These are phyloP conservation scores for Fusarium fracticaudum DNA, from an alignment of 2,329 filamentous ascomycete species.

Conservation along the genomic window DNA sequence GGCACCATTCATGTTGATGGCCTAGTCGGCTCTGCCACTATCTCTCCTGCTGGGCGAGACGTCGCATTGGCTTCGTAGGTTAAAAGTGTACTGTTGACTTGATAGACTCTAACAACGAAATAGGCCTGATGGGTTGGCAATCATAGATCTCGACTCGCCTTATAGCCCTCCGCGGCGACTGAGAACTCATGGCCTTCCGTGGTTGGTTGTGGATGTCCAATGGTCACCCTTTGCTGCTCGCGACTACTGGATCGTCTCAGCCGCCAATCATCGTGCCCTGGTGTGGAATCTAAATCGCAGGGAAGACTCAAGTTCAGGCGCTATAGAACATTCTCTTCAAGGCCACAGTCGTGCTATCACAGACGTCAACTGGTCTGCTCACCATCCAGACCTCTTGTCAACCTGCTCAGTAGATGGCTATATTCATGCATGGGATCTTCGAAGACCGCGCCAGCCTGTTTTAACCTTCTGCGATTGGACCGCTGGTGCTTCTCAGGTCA, in stretches of 20 bases:
- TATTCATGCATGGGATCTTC: slow-evolving; percentile 91
- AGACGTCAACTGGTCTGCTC: slow-evolving; percentile 94
- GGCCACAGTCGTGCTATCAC: slow-evolving; percentile 88
- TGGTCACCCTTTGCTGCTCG: slow-evolving; percentile 93
- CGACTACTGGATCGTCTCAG: slow-evolving; percentile 94
- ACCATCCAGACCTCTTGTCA: slow-evolving; percentile 87
- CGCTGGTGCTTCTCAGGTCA: slow-evolving; percentile 92
- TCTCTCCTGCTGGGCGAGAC: slow-evolving; percentile 90
- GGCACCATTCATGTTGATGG: slow-evolving; percentile 84
- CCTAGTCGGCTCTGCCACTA: slow-evolving; percentile 88
- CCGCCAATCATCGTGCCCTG: slow-evolving; percentile 91
- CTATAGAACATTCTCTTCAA: slow-evolving; percentile 88
- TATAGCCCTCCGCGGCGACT: slow-evolving; percentile 87
- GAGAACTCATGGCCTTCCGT: slow-evolving; percentile 83
- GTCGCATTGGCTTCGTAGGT: slow-evolving; percentile 84
- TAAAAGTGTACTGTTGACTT: slow-evolving; percentile 3
- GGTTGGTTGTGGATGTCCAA: slow-evolving; percentile 95
- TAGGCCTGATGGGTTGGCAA: slow-evolving; percentile 84
- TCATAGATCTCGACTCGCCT: slow-evolving; percentile 91
- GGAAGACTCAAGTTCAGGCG: slow-evolving; percentile 74
- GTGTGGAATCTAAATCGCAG: slow-evolving; percentile 91
- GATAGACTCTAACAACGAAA: neutral
- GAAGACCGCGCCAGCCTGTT: slow-evolving; percentile 76
- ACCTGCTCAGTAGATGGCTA: slow-evolving; percentile 95
- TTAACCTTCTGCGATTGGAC: slow-evolving; percentile 93